Evolutionary conservation across 2,329 filamentous ascomycete species (phyloP).

Genomic region (Diaporthe caulivora): DNA sequence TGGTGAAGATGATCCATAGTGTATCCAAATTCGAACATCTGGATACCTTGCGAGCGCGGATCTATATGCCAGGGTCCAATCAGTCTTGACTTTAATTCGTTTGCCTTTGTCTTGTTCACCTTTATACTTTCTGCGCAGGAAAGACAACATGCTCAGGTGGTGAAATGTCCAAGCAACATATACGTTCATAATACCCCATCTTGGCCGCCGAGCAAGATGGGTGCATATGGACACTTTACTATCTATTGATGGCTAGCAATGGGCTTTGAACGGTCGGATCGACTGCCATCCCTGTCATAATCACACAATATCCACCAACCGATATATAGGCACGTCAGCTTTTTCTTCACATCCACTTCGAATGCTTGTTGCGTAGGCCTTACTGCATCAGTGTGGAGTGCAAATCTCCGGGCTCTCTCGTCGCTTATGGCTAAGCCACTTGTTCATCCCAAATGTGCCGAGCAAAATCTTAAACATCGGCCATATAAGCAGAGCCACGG

Average conservation of each 20-base stretch:
- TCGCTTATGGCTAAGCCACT: constrained; percentile 10
- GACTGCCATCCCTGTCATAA: neutral
- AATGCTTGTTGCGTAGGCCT: neutral
- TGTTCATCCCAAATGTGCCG: constrained; percentile 2
- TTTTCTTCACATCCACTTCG: neutral
- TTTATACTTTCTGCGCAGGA: too few relatives aligned
- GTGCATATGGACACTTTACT: neutral
- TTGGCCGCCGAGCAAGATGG: neutral
- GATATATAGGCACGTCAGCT: constrained; percentile 18
- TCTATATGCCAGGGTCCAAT: neutral
- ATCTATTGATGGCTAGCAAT: neutral
- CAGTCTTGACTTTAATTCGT: neutral
- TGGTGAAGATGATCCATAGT: neutral
- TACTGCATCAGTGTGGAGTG: neutral
- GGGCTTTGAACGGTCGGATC: neutral
- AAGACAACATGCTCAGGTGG: neutral
- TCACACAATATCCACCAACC: neutral
- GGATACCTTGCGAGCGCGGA: too few relatives aligned
- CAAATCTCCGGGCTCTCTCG: neutral
- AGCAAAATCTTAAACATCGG: neutral
- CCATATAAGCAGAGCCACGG: constrained; percentile 1
- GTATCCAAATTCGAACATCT: neutral
- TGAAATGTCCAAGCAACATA: neutral
- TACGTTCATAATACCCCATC: neutral
- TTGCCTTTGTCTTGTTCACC: too few relatives aligned